Percentiles rank a stretch among this genome's conserved stretches.
Conservation (phyloP, 108 stramenopile species). For the Mediolabrus comicus region DNA sequence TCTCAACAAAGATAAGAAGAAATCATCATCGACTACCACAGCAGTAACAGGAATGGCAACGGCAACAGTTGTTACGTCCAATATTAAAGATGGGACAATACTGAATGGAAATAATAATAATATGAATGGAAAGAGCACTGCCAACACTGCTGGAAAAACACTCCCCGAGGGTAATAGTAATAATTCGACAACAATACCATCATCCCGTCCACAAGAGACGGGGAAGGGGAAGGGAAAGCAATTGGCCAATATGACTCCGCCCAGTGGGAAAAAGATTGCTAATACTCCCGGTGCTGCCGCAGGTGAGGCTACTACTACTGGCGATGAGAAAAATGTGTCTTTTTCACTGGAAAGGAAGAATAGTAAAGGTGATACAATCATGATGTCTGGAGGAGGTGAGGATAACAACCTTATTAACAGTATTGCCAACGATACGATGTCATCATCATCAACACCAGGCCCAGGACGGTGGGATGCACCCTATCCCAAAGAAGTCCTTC, state of each 20-base stretch:
- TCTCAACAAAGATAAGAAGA: slow-evolving; percentile 9
- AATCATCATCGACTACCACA: neutral
- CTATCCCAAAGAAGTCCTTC: slow-evolving; percentile 58
- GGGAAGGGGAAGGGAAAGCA: slow-evolving; percentile 34
- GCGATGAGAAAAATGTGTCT: slow-evolving; percentile 23
- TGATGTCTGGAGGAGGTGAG: neutral
- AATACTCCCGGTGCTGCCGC: neutral
- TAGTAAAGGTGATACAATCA: slow-evolving; percentile 10
- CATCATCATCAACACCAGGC: neutral
- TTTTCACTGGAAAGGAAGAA: slow-evolving; percentile 27
- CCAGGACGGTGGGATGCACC: slow-evolving; percentile 78
- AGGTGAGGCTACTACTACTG: neutral
- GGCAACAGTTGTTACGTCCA: neutral
- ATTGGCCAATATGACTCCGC: slow-evolving; percentile 22
- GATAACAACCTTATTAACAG: neutral
- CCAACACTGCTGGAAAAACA: neutral
- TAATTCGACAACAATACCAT: slow-evolving; percentile 7
- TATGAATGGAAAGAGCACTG: neutral
- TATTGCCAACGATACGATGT: neutral
- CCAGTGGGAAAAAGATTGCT: neutral
- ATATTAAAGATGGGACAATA: neutral
- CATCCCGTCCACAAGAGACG: neutral
- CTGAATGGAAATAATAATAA: neutral
- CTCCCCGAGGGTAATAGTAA: slow-evolving; percentile 15
- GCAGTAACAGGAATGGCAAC: neutral